Percentiles rank a stretch among this genome's conserved stretches.
Conservation (phyloP, 2,329 filamentous ascomycete genomes). For the Calonectria pteridis region DNA sequence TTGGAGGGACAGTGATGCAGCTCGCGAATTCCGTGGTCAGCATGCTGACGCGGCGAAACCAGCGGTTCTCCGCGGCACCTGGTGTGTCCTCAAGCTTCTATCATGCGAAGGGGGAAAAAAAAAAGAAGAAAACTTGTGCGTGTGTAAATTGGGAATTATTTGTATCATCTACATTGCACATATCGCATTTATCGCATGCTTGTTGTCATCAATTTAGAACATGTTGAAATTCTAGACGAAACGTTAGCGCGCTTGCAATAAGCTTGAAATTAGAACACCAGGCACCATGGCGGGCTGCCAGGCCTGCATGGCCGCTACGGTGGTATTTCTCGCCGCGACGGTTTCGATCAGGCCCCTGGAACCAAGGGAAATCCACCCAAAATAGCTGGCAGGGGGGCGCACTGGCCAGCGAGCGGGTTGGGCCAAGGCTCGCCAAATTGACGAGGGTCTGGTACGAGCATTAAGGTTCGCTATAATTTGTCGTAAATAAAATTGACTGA, state of each 20-base stretch:
- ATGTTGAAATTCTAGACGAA: neutral
- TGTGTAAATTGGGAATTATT: neutral
- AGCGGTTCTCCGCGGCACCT: neutral
- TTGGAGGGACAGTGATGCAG: neutral
- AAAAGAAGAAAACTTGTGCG: neutral
- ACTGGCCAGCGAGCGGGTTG: neutral
- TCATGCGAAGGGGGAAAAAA: neutral
- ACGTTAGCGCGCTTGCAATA: neutral
- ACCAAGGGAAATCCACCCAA: neutral
- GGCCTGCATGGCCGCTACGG: neutral
- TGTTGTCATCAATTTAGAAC: neutral
- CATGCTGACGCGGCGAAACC: neutral
- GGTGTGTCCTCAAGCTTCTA: neutral
- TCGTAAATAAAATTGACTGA: neutral
- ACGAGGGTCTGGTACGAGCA: constrained; percentile 2
- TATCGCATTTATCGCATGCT: neutral
- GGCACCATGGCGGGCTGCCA: neutral
- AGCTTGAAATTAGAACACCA: constrained; percentile 6
- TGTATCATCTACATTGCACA: neutral
- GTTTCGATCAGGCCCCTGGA: neutral
- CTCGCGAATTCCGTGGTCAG: neutral
- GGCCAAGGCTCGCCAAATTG: neutral
- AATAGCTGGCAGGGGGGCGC: neutral
- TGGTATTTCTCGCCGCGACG: neutral
- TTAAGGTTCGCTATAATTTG: constrained; percentile 4